Evolutionary conservation across 306 rosid genomes (phyloP), one percentile per base, ranked within the genome.

Genomic region (Begonia masoniana): DNA sequence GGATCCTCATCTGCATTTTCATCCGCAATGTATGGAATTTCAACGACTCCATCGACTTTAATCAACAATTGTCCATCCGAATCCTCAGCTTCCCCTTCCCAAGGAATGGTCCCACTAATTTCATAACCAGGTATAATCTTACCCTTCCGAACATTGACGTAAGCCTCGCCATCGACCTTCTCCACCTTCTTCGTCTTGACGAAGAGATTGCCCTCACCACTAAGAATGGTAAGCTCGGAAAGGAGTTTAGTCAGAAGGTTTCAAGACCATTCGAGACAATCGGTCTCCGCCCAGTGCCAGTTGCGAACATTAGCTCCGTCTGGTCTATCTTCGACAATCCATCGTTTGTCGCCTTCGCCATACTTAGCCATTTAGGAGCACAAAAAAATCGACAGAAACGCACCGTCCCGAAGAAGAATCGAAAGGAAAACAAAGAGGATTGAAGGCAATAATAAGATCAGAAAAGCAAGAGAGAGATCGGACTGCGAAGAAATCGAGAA

Each of bases 211-310:
- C 78, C 85, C 17, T 86, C 99, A 47, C 94, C 99, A 15, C 74
- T 63, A 12, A 91, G 84, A 41, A 91, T 35, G 2, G 68, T 24
- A 63, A 85, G 88, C 17, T 77, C 24, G 23, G 80, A 59, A 54
- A 91, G 94, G 13, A 81, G 99, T 47, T 71, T 71, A 58, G 75
- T 41, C 65, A 91, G 74, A 56, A 81, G 66, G 62, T 68, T 64
- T 10, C 78, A 80, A 6, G 94, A 78, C 99, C 99, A 91, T 49
- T 78, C 92, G 10, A 91, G 74, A 60, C 99, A 91, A 43, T 91
- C 76, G 9, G 96, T 91, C 71, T 91, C 99, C 0, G 96, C 43
- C 99, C 99, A 91, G 79, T 91, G 99, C 99, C 99, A 91, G 76
- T 91, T 91, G 69, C 86, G 96, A 43, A 91, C 96, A 68, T 91